These are phyloP conservation scores for Diaporthe aspalathi DNA, from an alignment of 2,329 filamentous ascomycete species.

Conservation along the genomic window DNA sequence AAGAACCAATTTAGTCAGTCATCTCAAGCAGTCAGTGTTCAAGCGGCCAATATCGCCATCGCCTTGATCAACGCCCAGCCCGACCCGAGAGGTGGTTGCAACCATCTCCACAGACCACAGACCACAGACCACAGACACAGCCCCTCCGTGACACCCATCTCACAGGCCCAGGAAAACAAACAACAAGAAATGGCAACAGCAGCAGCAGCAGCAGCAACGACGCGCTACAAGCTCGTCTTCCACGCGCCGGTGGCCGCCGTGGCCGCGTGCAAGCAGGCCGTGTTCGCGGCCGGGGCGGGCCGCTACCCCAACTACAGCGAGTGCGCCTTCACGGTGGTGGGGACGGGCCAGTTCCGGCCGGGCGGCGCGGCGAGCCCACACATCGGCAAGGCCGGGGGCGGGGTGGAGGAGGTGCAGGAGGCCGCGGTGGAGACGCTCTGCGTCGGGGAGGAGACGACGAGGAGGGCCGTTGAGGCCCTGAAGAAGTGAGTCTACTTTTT, in stretches of 20 bases:
- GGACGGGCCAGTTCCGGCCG: slow-evolving; percentile 75
- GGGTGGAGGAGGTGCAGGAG: slow-evolving; percentile 70
- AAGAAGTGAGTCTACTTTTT: slow-evolving; percentile 64
- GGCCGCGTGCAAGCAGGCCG: slow-evolving; percentile 64
- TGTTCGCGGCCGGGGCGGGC: slow-evolving; percentile 70
- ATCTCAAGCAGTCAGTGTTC: background rate
- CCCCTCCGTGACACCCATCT: background rate
- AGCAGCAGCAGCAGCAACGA: slow-evolving; percentile 23
- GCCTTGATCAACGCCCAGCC: background rate
- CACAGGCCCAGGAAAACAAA: background rate
- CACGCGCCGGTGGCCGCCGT: slow-evolving; percentile 58
- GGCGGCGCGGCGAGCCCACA: slow-evolving; percentile 70
- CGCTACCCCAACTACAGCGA: slow-evolving; percentile 67
- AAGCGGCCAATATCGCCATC: too few species aligned
- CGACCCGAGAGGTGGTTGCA: background rate
- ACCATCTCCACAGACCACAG: background rate
- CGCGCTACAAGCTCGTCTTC: slow-evolving; percentile 57
- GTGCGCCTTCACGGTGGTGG: slow-evolving; percentile 62
- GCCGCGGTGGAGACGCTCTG: slow-evolving; percentile 72
- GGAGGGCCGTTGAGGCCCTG: slow-evolving; percentile 70
- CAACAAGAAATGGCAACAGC: slow-evolving; percentile 10
- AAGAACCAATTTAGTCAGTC: too few species aligned
- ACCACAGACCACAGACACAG: background rate
- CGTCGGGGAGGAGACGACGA: slow-evolving; percentile 66
- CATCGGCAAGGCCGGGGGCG: slow-evolving; percentile 65